Base-by-base conservation (phyloP, 1,139 yeast genomes). In the Pichia sp. region DNA sequence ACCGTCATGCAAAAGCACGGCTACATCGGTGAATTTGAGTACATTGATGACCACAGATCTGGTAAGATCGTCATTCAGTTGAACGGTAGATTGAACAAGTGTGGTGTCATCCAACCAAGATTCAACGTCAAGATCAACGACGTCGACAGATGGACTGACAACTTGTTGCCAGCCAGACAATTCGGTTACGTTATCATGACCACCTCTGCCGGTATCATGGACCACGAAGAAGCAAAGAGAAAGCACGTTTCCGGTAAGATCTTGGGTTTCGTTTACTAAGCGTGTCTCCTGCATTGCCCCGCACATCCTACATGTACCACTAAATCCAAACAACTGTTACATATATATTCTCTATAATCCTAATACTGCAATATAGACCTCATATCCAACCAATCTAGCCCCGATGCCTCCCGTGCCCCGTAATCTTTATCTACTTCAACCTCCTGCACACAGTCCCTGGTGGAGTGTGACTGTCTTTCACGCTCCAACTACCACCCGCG, bases 191-290 rank as follows among this genome's bases (percentile, higher is more conserved):
- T 92, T 72, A 87, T 92, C 75, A 84, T 92, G 73, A 92, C 99
- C 76, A 93, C 99, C 69, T 93, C 99, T 70, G 97, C 98, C 70
- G 99, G 99, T 79, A 93, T 93, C 70, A 91, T 93, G 97, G 98
- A 93, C 83, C 99, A 93, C 81, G 99, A 93, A 81, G 99, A 93
- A 82, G 99, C 99, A 70, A 91, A 97, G 85, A 88, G 98, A 86
- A 93, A 93, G 88, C 98, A 93, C 78, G 98, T 92, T 69, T 90
- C 97, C 68, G 98, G 98, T 77, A 92, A 92, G 81, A 86, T 92
- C 73, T 84, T 92, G 73, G 98, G 98, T 72, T 92, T 88, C 77
- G 97, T 44, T 27, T 44, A 27, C 34, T 44, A 44, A 24, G n/a
- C 31, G 38, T 33, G 8, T 14, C 20, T 8, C 2, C 33, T 44